Evolutionary conservation across 2,329 filamentous ascomycete genomes (phyloP).

Genomic region (Ceratocystis colombiana): DNA sequence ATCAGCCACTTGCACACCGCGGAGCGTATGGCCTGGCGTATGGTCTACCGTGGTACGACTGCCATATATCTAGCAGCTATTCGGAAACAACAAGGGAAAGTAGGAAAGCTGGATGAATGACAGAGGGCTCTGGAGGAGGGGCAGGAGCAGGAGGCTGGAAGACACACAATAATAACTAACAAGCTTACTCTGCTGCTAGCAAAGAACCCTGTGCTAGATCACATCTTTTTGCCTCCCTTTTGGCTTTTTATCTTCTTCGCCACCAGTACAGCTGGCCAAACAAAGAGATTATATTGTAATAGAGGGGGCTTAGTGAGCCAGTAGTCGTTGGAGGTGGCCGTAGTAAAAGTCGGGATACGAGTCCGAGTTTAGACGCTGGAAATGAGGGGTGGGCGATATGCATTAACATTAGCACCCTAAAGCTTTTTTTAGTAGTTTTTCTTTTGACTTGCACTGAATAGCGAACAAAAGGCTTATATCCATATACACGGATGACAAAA

Average conservation of each 20-base stretch:
- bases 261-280: not conserved
- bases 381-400: no score
- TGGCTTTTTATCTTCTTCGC: not conserved
- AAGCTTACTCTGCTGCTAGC: not conserved
- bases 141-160: slow-evolving; percentile 11
- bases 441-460: no score
- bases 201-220: slow-evolving; percentile 6
- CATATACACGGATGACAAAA: not conserved
- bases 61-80: not conserved
- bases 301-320: no score
- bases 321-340: no score
- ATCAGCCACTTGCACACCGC: not conserved
- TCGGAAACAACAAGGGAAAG: slow-evolving; percentile 10
- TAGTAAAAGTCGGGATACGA: no score
- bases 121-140: slow-evolving; percentile 3
- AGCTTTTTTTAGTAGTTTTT: no score
- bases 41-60: no score
- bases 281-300: not conserved
- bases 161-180: not conserved
- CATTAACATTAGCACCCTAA: no score
- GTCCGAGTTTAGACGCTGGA: no score
- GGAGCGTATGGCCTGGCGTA: no score
- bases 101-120: not conserved
- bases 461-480: not conserved
- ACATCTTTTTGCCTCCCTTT: not conserved